Base-by-base conservation (phyloP, 768 basidiomycete genomes). In the Naganishia vishniacii region DNA sequence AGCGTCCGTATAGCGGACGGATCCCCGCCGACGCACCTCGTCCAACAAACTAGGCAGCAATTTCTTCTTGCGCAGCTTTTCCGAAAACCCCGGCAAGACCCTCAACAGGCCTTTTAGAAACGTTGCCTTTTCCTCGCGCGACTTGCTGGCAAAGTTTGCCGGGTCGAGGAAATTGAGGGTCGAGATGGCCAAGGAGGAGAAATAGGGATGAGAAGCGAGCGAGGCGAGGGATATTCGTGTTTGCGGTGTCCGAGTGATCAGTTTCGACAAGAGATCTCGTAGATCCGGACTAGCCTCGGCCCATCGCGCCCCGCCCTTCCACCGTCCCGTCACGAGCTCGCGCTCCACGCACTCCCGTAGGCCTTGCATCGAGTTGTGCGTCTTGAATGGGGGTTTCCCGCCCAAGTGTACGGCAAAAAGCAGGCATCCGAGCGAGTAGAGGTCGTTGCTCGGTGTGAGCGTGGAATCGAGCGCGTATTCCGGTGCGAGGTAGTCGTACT, bases 161-260 rank as follows among this genome's bases (percentile, higher is more conserved):
- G 94, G 86, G 72, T 98, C 94, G 60, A 99, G 80, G 79, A 98
- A 99, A 72, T 91, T 92, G 32, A 99, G 82, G 0, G 94, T 98
- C 1, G 90, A 93, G 25, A 98, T 92, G 7, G 94, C 90, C 12
- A 98, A 81, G 4, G 91, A 94, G 1, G 90, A 93, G 80, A 99
- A 98, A 81, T 93, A 97, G 0, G 91, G 75, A 72, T 91, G 86
- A 0, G 87, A 83, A 3, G 91, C 87, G 26, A 98, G 83, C 3
- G 87, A 84, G 3, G 84, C 80, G 6, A 94, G 89, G 0, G 86
- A 85, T 25, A 91, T 87, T 40, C 95, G 81, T 48, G 80, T 81
- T 42, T 82, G 81, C 29, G 88, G 83, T 67, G 87, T 84, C 58
- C 91, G 84, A 18, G 91, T 91, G 66, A 98, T 82, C 41, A 99